Evolutionary conservation across 192 early-diverging fungal species (phyloP).

Genomic region (Mortierella hygrophila): DNA sequence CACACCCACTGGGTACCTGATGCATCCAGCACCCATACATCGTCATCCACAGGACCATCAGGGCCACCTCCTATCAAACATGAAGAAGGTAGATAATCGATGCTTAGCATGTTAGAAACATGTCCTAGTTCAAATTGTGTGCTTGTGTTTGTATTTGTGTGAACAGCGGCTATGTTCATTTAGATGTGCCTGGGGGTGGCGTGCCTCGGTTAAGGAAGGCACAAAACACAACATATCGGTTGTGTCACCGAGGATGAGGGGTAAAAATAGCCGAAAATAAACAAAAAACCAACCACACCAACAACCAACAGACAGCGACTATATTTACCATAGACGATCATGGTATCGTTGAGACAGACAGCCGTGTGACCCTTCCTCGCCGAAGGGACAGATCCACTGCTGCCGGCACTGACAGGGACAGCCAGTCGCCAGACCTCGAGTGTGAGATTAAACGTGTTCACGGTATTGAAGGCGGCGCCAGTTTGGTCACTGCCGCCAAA

Average conservation of each 20-base stretch:
- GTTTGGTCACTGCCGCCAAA: slow-evolving; percentile 77
- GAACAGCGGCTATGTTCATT: slow-evolving; percentile 30
- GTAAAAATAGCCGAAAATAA: neutral
- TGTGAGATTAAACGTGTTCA: slow-evolving; percentile 64
- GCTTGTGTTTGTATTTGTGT: neutral
- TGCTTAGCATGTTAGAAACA: neutral
- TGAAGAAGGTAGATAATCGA: neutral
- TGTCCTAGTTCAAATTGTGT: neutral
- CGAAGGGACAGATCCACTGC: slow-evolving; percentile 58
- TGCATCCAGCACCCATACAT: slow-evolving; percentile 65
- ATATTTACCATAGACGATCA: slow-evolving; percentile 76
- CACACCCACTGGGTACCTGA: slow-evolving; percentile 52
- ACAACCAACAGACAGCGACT: neutral
- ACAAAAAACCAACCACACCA: neutral
- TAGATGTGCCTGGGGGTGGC: neutral
- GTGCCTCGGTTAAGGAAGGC: neutral
- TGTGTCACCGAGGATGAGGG: neutral
- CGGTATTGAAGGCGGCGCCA: slow-evolving; percentile 59
- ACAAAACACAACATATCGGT: neutral
- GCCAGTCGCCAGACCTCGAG: slow-evolving; percentile 68
- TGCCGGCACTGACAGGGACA: slow-evolving; percentile 46
- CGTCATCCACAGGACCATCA: slow-evolving; percentile 58
- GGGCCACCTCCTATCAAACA: slow-evolving; percentile 56
- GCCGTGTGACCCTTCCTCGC: slow-evolving; percentile 74
- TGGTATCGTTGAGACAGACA: slow-evolving; percentile 72